Evolutionary conservation across 2,329 filamentous ascomycete genomes (phyloP).

Genomic region (Lasiodiplodia hormozganensis): DNA sequence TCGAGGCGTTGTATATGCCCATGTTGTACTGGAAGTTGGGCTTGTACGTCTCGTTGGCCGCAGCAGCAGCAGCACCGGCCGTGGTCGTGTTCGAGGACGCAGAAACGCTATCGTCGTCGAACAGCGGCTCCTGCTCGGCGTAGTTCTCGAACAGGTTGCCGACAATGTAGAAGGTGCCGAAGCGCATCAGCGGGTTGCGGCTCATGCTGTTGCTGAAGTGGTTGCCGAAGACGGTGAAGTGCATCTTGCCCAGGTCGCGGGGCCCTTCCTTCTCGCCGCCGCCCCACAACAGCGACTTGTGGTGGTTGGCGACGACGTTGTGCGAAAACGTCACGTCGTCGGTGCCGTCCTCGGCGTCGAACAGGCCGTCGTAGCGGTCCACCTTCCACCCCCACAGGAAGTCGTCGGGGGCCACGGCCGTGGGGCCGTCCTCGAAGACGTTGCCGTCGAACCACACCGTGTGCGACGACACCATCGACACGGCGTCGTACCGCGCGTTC

Average conservation of each 20-base stretch:
- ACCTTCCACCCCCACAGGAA: slow-evolving; percentile 19
- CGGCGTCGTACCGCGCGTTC: slow-evolving; percentile 24
- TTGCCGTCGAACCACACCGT: slow-evolving; percentile 25
- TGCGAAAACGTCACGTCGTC: slow-evolving; percentile 25
- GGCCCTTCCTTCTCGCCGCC: slow-evolving; percentile 21
- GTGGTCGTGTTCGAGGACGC: not conserved
- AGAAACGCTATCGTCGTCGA: not conserved
- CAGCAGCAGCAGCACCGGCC: no score
- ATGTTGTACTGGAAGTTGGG: slow-evolving; percentile 22
- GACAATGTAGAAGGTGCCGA: slow-evolving; percentile 27
- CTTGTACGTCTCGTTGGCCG: not conserved
- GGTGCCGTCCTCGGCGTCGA: slow-evolving; percentile 26
- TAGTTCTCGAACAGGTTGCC: slow-evolving; percentile 20
- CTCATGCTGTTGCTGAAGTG: slow-evolving; percentile 18
- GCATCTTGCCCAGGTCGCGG: slow-evolving; percentile 23
- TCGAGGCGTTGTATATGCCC: slow-evolving; percentile 17
- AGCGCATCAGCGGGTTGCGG: slow-evolving; percentile 27
- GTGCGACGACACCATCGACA: slow-evolving; percentile 19
- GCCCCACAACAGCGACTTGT: slow-evolving; percentile 25
- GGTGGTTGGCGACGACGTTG: slow-evolving; percentile 27
- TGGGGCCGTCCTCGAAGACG: slow-evolving; percentile 22
- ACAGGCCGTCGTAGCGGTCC: slow-evolving; percentile 25
- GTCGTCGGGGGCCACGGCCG: slow-evolving; percentile 14
- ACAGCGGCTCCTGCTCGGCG: slow-evolving; percentile 14
- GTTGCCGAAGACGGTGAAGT: slow-evolving; percentile 24